Percentiles rank a stretch among this genome's conserved stretches.
Evolutionary conservation across 306 rosid species (phyloP).

Genomic region (Vigna mungo): DNA sequence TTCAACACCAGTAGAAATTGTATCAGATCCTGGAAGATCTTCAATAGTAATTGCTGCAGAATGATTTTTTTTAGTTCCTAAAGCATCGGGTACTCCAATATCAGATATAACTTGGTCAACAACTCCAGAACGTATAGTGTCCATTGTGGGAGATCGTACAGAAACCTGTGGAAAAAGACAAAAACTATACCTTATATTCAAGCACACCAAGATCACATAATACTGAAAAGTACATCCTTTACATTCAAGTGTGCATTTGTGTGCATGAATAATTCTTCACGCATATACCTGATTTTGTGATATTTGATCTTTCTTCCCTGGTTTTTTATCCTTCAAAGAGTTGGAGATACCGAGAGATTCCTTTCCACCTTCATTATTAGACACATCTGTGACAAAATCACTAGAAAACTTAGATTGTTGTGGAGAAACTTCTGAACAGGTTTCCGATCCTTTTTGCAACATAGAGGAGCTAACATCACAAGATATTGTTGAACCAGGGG

Average conservation of each 20-base stretch:
- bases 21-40: slow-evolving; percentile 44
- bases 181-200: not conserved
- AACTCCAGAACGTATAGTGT: slow-evolving; percentile 47
- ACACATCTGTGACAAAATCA: slow-evolving; percentile 52
- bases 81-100: slow-evolving; percentile 54
- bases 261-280: slow-evolving; percentile 14
- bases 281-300: slow-evolving; percentile 68
- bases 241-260: not conserved
- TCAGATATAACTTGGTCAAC: slow-evolving; percentile 51
- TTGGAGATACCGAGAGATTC: slow-evolving; percentile 67
- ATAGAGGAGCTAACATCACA: slow-evolving; percentile 51
- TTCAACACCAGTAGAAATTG: slow-evolving; percentile 48
- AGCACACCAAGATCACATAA: slow-evolving; percentile 12
- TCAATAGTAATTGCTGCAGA: slow-evolving; percentile 41
- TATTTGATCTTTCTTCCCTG: slow-evolving; percentile 63
- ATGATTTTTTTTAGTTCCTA: slow-evolving; percentile 47
- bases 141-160: slow-evolving; percentile 52
- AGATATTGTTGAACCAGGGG: slow-evolving; percentile 50
- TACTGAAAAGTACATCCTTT: not conserved
- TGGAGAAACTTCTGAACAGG: slow-evolving; percentile 41
- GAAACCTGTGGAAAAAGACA: slow-evolving; percentile 57
- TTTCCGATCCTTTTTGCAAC: slow-evolving; percentile 49
- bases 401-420: slow-evolving; percentile 49
- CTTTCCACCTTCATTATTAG: slow-evolving; percentile 53
- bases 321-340: slow-evolving; percentile 68